These are phyloP conservation scores for Dimocarpus longan DNA, from an alignment of 345 rosid species.

Conservation along the genomic window DNA sequence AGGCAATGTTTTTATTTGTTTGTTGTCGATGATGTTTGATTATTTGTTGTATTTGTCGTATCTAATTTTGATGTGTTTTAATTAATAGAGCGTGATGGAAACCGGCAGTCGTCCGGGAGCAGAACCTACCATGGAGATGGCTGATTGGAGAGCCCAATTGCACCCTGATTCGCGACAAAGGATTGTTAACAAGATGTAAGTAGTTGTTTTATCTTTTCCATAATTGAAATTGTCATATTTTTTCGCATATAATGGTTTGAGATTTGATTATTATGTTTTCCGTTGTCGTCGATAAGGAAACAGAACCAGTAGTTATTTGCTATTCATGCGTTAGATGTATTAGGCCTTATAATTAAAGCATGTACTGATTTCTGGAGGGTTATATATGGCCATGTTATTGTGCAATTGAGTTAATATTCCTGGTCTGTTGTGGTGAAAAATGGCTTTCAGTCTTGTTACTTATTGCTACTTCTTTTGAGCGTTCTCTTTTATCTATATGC, in stretches of 20 bases:
- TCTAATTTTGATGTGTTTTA: no score
- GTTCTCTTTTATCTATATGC: no score
- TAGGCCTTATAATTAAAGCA: neutral
- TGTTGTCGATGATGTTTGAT: no score
- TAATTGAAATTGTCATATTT: no score
- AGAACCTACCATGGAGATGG: slow-evolving; percentile 43
- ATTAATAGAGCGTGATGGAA: slow-evolving; percentile 25
- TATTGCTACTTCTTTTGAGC: neutral
- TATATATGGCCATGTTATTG: no score
- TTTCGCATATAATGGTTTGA: neutral
- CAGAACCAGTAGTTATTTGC: neutral
- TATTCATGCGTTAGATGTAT: neutral
- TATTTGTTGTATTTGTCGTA: no score
- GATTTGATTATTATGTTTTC: neutral
- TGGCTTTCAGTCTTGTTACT: neutral
- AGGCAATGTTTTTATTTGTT: no score
- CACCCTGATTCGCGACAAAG: slow-evolving; percentile 44
- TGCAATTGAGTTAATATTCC: neutral
- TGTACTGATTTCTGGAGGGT: neutral
- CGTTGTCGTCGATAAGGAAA: no score
- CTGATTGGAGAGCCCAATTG: slow-evolving; percentile 67
- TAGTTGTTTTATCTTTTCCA: neutral
- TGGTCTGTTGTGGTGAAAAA: neutral
- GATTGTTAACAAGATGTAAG: slow-evolving; percentile 58
- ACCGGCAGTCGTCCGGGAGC: slow-evolving; percentile 37